Base-by-base conservation (phyloP, 1,284 basidiomycete species). In the Grifola frondosa region DNA sequence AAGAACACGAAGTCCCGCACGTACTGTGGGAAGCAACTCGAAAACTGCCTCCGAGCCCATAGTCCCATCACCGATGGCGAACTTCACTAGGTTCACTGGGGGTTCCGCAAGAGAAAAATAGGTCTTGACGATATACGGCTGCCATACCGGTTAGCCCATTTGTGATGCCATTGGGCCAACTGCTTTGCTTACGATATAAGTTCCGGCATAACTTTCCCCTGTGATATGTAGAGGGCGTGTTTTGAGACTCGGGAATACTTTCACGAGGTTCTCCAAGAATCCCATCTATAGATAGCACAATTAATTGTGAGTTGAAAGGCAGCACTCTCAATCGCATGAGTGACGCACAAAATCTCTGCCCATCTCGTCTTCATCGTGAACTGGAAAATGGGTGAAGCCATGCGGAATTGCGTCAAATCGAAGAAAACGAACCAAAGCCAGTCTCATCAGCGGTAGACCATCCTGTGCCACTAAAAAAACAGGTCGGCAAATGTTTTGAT, bases 51-150 rank as follows among this genome's bases (percentile, higher is more conserved):
- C 66, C 15, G 72, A 67, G 1, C 71, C 67, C 22, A 84, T 68
- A 7, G 78, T 61, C 4, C 80, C 82, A 60, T 87, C 80, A 10
- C 84, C 84, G 32, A 87, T 85, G 11, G 74, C 78, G 39, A 86
- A 75, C 53, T 78, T 81, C 0, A 70, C 67, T 20, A 87, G 67
- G 5, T 74, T 77, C 17, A 85, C 79, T 1, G 84, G 84, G 13
- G 83, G 81, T 23, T 77, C 72, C 2, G 68, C 49, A 57, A 75
- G 69, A 22, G 67, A 68, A 46, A 85, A 83, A 54, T 83, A 81
- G 5, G 79, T 66, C 62, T 85, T 81, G 48, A 78, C 66, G 55
- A 84, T 86, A 54, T 83, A 84, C 16, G 84, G 80, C 81, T 84
- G 43, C 7, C 23, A 31, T 48, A 37, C 10, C 29, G 7, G 26